Conservation (phyloP, 768 basidiomycete genomes). For the Leccinum subtestaceum region DNA sequence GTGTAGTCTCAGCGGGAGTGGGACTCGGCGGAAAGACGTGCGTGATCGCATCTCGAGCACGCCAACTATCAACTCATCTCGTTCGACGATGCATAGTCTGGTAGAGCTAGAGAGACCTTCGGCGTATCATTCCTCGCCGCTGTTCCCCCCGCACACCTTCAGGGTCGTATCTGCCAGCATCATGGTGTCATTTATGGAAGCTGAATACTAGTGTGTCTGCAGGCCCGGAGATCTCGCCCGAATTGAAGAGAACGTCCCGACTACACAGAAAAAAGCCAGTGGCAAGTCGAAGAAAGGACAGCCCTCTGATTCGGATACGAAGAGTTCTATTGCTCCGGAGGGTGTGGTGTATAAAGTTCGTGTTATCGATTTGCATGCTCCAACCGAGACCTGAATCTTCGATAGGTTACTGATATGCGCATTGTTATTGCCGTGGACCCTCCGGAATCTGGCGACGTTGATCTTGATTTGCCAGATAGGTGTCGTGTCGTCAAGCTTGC, state of each 20-base stretch:
- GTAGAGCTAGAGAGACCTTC: constrained; percentile 82
- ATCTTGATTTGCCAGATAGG: constrained; percentile 79
- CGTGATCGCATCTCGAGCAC: constrained; percentile 10
- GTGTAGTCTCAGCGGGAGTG: constrained; percentile 67
- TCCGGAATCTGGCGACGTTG: constrained; percentile 55
- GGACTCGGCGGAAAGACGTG: constrained; percentile 94
- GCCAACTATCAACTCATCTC: constrained; percentile 2
- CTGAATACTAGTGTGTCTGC: constrained; percentile 8
- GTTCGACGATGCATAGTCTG: constrained; percentile 54
- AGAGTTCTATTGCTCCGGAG: constrained; percentile 46
- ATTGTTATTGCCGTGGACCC: constrained; percentile 79
- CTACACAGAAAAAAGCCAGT: constrained; percentile 40
- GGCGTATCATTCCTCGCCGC: constrained; percentile 67
- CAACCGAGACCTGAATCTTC: not conserved
- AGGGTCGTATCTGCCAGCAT: constrained; percentile 42
- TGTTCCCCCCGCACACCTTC: constrained; percentile 86
- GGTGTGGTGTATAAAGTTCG: constrained; percentile 85
- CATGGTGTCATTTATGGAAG: not conserved
- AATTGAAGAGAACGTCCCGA: constrained; percentile 67
- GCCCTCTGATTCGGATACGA: constrained; percentile 35
- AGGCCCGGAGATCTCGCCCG: constrained; percentile 89
- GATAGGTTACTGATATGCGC: constrained; percentile 73
- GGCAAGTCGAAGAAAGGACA: constrained; percentile 45
- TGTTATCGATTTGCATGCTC: not conserved
- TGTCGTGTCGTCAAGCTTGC: constrained; percentile 86